Evolutionary conservation across 495 filamentous ascomycete genomes (phyloP).

Genomic region (Xylaria venustula): DNA sequence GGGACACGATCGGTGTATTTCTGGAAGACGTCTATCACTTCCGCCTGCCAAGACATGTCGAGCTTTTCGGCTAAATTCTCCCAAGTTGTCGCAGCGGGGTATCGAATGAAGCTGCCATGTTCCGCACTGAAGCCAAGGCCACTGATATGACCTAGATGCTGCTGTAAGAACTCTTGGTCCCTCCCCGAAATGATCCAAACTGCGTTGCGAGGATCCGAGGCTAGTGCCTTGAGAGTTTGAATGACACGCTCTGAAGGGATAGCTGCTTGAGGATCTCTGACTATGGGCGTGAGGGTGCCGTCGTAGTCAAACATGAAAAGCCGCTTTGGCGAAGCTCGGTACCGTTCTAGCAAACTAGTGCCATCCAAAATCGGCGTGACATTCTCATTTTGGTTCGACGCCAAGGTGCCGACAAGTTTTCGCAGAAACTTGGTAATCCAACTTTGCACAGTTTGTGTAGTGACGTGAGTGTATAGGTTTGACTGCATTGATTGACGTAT

Average conservation of each 20-base stretch:
- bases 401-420: slow-evolving; percentile 72
- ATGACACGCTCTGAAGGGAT: slow-evolving; percentile 82
- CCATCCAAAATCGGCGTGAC: slow-evolving; percentile 80
- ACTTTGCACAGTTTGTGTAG: slow-evolving; percentile 73
- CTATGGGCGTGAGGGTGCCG: slow-evolving; percentile 95
- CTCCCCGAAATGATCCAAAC: slow-evolving; percentile 99
- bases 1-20: slow-evolving; percentile 80
- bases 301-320: slow-evolving; percentile 99
- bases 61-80: slow-evolving; percentile 77
- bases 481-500: slow-evolving; percentile 57
- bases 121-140: slow-evolving; percentile 89
- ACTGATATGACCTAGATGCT: slow-evolving; percentile 82
- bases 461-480: slow-evolving; percentile 78
- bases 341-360: slow-evolving; percentile 64
- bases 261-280: slow-evolving; percentile 81
- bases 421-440: slow-evolving; percentile 79
- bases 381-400: slow-evolving; percentile 68
- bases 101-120: slow-evolving; percentile 89
- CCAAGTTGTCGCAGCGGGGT: slow-evolving; percentile 72
- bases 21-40: slow-evolving; percentile 77
- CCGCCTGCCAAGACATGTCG: slow-evolving; percentile 86
- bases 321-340: slow-evolving; percentile 66
- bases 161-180: slow-evolving; percentile 81
- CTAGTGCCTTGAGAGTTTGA: slow-evolving; percentile 72
- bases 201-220: slow-evolving; percentile 73